Evolutionary conservation across 192 early-diverging fungal genomes (phyloP), one percentile per base, ranked within the genome.

Genomic region (Umbelopsis sp.): DNA sequence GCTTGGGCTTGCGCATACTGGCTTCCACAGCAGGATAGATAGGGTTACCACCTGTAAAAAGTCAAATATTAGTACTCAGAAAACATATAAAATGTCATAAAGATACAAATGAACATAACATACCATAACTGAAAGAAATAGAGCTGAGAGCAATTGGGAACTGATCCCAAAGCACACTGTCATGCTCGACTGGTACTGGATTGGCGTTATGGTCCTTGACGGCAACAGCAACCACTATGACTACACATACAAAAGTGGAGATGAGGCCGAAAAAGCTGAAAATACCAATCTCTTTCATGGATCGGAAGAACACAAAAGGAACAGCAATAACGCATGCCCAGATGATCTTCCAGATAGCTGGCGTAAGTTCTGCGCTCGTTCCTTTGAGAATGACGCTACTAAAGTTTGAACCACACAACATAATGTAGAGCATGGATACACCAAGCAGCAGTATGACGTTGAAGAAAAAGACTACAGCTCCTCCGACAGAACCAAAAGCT

Each of bases 11-110:
- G 49, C 79, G 79, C 94, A 96, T 93, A 47, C 89, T 87, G n/a
- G 83, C 85, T 71, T 96, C 92, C 48, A 96, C 89, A 58, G 94
- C 90, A 27, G 93, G 90, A 76, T 94, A 94, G 11, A 92, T 89
- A 8, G 87, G 91, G 58, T 93, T 92, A 48, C 93, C 93, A 69
- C 75, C 75, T 41, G 27, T 13, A 58, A n/a, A 21, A 16, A 20
- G 5, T 49, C 6, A 49, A 49, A 21, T 16, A 20, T 20, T 49
- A 21, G 48, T 49, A 4, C 12, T 16, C 18, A 20, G 48, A 16
- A 3, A 49, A 49, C 15, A 21, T 12, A 20, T 49, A 16, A 16
- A 3, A 21, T 49, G 48, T 20, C 20, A 49, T 49, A 27, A 21
- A 33, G 20, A 13, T 25, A 41, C 37, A 41, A 41, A 41, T 41